Conservation (phyloP, 1,284 basidiomycete species). For the Sporisorium iseilematis-ciliati region DNA sequence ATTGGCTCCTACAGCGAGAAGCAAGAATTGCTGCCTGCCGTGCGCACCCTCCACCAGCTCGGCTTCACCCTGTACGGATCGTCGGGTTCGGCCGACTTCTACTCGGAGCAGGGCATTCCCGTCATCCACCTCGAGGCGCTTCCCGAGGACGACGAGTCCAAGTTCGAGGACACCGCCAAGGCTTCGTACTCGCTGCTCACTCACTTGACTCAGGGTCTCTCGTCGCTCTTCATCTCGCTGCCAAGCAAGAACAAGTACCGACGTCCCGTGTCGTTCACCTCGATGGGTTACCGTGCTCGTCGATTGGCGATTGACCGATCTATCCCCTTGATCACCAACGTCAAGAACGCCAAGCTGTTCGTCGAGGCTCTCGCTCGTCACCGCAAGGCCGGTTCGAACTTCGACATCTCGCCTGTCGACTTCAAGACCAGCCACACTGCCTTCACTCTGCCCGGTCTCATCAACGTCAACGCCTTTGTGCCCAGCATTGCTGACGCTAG, state of each 20-base stretch:
- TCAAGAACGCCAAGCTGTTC: constrained; percentile 98
- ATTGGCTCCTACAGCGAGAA: constrained; percentile 98
- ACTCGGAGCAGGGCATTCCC: constrained; percentile 67
- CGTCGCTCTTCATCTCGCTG: constrained; percentile 93
- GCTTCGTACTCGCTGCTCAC: constrained; percentile 68
- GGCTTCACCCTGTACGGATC: constrained; percentile 98
- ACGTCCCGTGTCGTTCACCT: constrained; percentile 94
- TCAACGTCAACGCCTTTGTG: constrained; percentile 90
- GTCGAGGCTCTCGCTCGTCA: constrained; percentile 87
- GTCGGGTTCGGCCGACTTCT: constrained; percentile 82
- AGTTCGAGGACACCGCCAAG: constrained; percentile 64
- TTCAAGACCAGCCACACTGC: constrained; percentile 91
- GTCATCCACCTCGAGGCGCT: constrained; percentile 69
- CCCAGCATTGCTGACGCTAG: constrained; percentile 76
- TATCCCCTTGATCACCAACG: constrained; percentile 95
- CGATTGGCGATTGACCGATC: constrained; percentile 99
- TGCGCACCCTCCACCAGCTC: constrained; percentile 93
- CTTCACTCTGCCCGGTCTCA: constrained; percentile 89
- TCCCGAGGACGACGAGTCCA: constrained; percentile 66
- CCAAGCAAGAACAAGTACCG: constrained; percentile 98
- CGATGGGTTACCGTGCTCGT: constrained; percentile 95
- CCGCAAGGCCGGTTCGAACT: constrained; percentile 76
- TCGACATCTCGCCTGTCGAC: constrained; percentile 91
- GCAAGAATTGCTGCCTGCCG: constrained; percentile 91
- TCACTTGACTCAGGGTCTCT: constrained; percentile 65